Evolutionary conservation across 768 basidiomycete genomes (phyloP).

Genomic region (Macrocybe gigantea): DNA sequence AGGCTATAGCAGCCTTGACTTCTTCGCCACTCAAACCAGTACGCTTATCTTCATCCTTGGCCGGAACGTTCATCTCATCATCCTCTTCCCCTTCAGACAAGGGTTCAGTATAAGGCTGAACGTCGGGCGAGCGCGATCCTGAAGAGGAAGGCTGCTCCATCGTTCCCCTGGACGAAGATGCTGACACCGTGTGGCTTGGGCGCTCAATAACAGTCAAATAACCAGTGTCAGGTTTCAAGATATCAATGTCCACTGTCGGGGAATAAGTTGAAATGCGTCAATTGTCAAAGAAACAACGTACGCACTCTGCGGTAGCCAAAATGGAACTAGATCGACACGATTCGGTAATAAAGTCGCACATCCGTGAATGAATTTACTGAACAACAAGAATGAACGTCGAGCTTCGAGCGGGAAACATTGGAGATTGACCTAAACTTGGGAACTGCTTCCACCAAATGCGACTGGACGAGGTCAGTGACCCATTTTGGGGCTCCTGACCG

Average conservation of each 20-base stretch:
- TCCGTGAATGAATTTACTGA: slow-evolving; percentile 92
- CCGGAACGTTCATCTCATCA: slow-evolving; percentile 62
- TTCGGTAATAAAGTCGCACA: slow-evolving; percentile 90
- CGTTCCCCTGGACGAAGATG: slow-evolving; percentile 38
- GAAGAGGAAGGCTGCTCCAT: slow-evolving; percentile 40
- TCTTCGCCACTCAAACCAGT: slow-evolving; percentile 70
- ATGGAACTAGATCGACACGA: slow-evolving; percentile 93
- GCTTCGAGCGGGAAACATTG: neutral
- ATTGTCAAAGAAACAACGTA: slow-evolving; percentile 1
- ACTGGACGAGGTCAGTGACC: slow-evolving; percentile 94
- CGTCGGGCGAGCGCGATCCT: slow-evolving; percentile 34
- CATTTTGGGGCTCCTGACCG: slow-evolving; percentile 95
- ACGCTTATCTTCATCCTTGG: slow-evolving; percentile 76
- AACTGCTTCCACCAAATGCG: slow-evolving; percentile 93
- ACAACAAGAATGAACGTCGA: slow-evolving; percentile 2
- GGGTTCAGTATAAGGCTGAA: slow-evolving; percentile 74
- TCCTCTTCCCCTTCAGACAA: slow-evolving; percentile 95
- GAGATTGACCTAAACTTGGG: slow-evolving; percentile 84
- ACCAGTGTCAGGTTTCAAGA: slow-evolving; percentile 86
- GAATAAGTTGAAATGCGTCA: neutral
- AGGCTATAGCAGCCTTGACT: slow-evolving; percentile 81
- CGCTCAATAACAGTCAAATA: slow-evolving; percentile 71
- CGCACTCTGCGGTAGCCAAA: slow-evolving; percentile 96
- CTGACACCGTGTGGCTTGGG: slow-evolving; percentile 39
- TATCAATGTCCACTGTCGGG: slow-evolving; percentile 82